Evolutionary conservation across 345 rosid genomes (phyloP).

Genomic region (Populus euphratica): DNA sequence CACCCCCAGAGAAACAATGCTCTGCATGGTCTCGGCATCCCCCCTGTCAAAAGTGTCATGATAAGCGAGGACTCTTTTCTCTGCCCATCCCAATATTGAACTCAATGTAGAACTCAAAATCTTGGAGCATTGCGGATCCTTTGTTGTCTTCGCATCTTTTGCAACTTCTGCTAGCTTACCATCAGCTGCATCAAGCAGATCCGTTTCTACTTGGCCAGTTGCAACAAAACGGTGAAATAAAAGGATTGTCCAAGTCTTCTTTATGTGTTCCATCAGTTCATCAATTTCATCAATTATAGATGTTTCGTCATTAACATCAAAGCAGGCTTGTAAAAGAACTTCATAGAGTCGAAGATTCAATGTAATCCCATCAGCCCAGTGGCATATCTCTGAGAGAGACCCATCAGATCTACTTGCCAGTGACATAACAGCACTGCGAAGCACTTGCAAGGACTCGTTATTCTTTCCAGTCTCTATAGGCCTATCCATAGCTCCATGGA

Average conservation of each 20-base stretch:
- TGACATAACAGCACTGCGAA: slow-evolving; percentile 75
- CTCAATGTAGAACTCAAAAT: slow-evolving; percentile 78
- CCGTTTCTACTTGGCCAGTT: slow-evolving; percentile 73
- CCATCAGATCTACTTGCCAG: slow-evolving; percentile 88
- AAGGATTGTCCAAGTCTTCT: slow-evolving; percentile 93
- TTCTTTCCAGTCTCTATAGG: slow-evolving; percentile 89
- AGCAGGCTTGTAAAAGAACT: slow-evolving; percentile 81
- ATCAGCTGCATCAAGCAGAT: slow-evolving; percentile 74
- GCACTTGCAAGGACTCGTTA: slow-evolving; percentile 90
- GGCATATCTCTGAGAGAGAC: slow-evolving; percentile 66
- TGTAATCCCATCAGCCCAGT: slow-evolving; percentile 98
- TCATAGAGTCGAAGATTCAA: slow-evolving; percentile 81
- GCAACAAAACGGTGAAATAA: slow-evolving; percentile 78
- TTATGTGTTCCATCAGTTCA: slow-evolving; percentile 92
- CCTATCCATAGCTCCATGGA: slow-evolving; percentile 65
- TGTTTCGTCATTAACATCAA: slow-evolving; percentile 63
- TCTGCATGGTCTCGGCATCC: slow-evolving; percentile 70
- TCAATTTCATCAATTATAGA: slow-evolving; percentile 85
- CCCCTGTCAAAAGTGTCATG: slow-evolving; percentile 82
- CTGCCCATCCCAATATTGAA: slow-evolving; percentile 93
- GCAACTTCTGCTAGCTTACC: slow-evolving; percentile 81
- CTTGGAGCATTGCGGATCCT: slow-evolving; percentile 81
- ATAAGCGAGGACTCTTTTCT: slow-evolving; percentile 92
- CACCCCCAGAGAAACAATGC: slow-evolving; percentile 83
- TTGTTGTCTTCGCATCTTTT: slow-evolving; percentile 83